Conservation (phyloP, 2,329 filamentous ascomycete genomes). For the Fusarium sp. region DNA sequence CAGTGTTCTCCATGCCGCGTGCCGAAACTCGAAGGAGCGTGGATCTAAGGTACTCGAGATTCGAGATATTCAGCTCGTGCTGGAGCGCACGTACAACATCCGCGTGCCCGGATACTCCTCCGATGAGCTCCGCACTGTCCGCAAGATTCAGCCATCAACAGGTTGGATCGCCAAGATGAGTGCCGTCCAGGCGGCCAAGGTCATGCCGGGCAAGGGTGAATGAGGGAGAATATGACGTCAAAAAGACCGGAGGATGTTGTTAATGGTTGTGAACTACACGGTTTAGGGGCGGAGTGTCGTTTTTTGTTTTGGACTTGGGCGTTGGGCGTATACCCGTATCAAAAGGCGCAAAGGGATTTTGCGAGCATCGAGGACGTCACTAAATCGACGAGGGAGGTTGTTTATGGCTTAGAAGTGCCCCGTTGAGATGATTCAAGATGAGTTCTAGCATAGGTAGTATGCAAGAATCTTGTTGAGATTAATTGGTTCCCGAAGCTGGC, state of each 20-base stretch:
- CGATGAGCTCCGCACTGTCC: slow-evolving; percentile 92
- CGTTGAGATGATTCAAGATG: neutral
- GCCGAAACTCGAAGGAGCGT: slow-evolving; percentile 91
- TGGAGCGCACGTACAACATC: slow-evolving; percentile 89
- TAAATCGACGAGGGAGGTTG: neutral
- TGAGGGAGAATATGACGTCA: slow-evolving; percentile 37
- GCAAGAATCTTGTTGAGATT: neutral
- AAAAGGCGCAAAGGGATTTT: slow-evolving; percentile 30
- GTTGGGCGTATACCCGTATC: slow-evolving; percentile 41
- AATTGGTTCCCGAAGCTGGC: neutral
- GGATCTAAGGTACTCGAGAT: slow-evolving; percentile 92
- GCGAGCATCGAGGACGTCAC: neutral
- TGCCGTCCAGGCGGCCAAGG: slow-evolving; percentile 94
- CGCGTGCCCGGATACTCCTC: slow-evolving; percentile 94
- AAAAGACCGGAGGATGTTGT: neutral
- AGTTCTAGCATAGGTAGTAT: neutral
- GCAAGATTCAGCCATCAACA: slow-evolving; percentile 88
- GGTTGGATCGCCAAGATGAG: slow-evolving; percentile 98
- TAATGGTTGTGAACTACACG: neutral
- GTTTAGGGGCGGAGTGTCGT: neutral
- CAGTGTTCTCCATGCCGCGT: slow-evolving; percentile 86
- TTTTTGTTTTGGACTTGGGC: slow-evolving; percentile 25
- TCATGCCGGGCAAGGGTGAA: slow-evolving; percentile 71
- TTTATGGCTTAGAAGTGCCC: neutral
- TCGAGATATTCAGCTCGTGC: slow-evolving; percentile 83